Evolutionary conservation across 352 stramenopile genomes (phyloP).

Genomic region (Phytophthora aleatoria): DNA sequence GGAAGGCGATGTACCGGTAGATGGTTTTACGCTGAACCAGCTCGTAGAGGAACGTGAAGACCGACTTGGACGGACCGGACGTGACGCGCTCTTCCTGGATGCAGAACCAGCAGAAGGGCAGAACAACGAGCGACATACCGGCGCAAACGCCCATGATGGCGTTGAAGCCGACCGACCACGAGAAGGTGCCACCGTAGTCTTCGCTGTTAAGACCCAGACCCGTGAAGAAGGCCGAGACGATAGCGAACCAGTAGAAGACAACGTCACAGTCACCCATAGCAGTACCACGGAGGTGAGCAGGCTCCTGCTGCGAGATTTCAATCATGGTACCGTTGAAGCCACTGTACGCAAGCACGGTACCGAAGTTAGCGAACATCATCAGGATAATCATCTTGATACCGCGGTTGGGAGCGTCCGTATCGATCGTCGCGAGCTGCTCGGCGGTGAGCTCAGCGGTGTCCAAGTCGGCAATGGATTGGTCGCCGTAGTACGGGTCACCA

Average conservation of each 20-base stretch:
- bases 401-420: slow-evolving; percentile 44
- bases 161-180: slow-evolving; percentile 64
- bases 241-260: slow-evolving; percentile 42
- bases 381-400: slow-evolving; percentile 65
- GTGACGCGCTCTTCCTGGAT: slow-evolving; percentile 46
- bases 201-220: slow-evolving; percentile 52
- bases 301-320: slow-evolving; percentile 64
- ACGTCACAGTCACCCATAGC: slow-evolving; percentile 43
- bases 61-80: slow-evolving; percentile 36
- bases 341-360: slow-evolving; percentile 77
- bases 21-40: slow-evolving; percentile 46
- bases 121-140: slow-evolving; percentile 39
- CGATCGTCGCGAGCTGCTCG: slow-evolving; percentile 45
- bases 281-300: slow-evolving; percentile 40
- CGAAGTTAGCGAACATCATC: slow-evolving; percentile 77
- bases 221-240: slow-evolving; percentile 50
- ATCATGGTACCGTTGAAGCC: slow-evolving; percentile 71
- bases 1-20: slow-evolving; percentile 62
- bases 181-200: slow-evolving; percentile 61
- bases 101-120: slow-evolving; percentile 53
- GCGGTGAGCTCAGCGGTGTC: slow-evolving; percentile 32
- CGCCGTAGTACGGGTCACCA: slow-evolving; percentile 54
- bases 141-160: slow-evolving; percentile 52
- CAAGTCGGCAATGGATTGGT: slow-evolving; percentile 38
- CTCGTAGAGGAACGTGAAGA: slow-evolving; percentile 48